These are phyloP conservation scores for Silene noctiflora DNA, from an alignment of 179 eudicot genomes.

Conservation along the genomic window DNA sequence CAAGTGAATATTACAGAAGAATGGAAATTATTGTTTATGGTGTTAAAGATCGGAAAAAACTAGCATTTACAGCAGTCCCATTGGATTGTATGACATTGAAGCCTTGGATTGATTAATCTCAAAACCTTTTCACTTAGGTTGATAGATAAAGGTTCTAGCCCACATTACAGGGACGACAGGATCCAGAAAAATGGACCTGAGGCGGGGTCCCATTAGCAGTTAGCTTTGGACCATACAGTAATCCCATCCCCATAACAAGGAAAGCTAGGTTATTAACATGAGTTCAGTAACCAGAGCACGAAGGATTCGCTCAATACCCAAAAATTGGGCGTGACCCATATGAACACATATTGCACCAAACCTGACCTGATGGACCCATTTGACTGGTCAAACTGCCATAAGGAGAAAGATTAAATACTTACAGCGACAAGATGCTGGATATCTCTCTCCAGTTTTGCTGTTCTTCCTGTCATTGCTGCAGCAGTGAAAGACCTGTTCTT, in stretches of 20 bases:
- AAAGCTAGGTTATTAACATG: neutral
- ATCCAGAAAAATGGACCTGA: neutral
- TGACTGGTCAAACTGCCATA: conserved; percentile 2
- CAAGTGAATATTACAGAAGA: neutral
- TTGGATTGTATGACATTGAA: neutral
- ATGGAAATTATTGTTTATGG: neutral
- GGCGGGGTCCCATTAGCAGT: neutral
- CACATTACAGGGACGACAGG: neutral
- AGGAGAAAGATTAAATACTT: conserved; percentile 35
- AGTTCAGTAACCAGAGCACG: neutral
- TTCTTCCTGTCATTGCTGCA: conserved; percentile 57
- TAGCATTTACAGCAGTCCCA: neutral
- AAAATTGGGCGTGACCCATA: neutral
- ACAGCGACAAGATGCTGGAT: conserved; percentile 84
- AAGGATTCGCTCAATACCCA: neutral
- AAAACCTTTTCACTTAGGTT: neutral
- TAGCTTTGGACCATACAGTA: neutral
- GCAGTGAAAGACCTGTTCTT: conserved; percentile 58
- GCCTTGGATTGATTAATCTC: neutral
- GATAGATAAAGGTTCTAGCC: neutral
- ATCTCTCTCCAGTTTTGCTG: conserved; percentile 78
- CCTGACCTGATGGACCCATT: neutral
- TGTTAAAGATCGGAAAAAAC: neutral
- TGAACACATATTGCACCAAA: neutral
- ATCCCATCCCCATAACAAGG: neutral